Conservation (phyloP, 257 asterid species). For the Cruciata laevipes region DNA sequence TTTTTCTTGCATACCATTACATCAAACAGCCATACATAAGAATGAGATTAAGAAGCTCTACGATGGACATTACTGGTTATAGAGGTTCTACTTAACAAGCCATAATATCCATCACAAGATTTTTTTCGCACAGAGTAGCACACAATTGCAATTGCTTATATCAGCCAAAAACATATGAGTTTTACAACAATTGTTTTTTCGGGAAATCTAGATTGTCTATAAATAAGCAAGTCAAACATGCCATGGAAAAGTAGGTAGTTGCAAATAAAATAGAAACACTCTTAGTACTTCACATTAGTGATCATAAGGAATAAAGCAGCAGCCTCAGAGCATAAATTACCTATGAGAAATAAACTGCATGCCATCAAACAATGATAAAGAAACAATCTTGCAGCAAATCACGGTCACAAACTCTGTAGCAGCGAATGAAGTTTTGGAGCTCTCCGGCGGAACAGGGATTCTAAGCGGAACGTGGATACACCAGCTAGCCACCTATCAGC, state of each 20-base stretch:
- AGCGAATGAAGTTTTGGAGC: conserved; percentile 63
- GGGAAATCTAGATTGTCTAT: not conserved
- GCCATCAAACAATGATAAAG: conserved; percentile 12
- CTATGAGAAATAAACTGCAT: conserved; percentile 5
- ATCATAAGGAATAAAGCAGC: not conserved
- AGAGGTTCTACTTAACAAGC: not conserved
- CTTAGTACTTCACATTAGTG: not conserved
- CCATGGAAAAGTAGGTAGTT: not conserved
- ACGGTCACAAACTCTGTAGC: conserved; percentile 52
- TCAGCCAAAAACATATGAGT: not conserved
- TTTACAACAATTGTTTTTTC: not conserved
- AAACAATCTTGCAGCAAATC: conserved; percentile 3
- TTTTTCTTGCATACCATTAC: not conserved
- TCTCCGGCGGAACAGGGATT: conserved; percentile 75
- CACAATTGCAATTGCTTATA: not conserved
- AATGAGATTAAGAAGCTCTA: not conserved
- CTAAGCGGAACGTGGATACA: conserved; percentile 59
- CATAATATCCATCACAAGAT: not conserved
- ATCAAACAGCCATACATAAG: not conserved
- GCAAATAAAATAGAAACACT: not conserved
- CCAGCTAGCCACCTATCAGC: conserved; percentile 78
- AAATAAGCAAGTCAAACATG: not conserved
- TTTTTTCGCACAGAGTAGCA: not conserved
- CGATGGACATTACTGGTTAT: not conserved
- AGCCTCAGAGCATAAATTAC: not conserved